Conservation (phyloP, 495 filamentous ascomycete species). For the Penicillium odoratum region DNA sequence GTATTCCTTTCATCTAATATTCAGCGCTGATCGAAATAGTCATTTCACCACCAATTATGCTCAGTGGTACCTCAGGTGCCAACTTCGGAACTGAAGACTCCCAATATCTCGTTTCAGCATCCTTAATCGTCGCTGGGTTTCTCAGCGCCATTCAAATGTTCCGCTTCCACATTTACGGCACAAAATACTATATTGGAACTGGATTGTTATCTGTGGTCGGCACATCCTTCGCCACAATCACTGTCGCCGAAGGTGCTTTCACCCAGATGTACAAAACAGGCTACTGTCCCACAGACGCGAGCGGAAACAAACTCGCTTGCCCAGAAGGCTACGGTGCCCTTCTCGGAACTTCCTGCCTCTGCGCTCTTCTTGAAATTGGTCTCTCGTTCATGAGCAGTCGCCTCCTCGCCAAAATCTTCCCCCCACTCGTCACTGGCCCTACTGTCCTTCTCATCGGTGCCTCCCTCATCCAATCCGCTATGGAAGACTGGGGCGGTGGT, state of each 20-base stretch:
- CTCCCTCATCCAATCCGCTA: conserved; percentile 70
- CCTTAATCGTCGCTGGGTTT: conserved; percentile 81
- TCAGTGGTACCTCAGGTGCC: conserved; percentile 63
- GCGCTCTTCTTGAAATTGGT: conserved; percentile 44
- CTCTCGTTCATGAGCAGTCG: conserved; percentile 58
- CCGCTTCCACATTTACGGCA: conserved; percentile 75
- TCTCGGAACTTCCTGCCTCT: conserved; percentile 68
- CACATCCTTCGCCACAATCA: conserved; percentile 79
- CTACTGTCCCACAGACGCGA: conserved; percentile 61
- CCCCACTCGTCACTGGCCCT: conserved; percentile 84
- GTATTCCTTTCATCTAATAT: not conserved
- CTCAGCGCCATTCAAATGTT: conserved; percentile 81
- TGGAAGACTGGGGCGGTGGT: conserved; percentile 85
- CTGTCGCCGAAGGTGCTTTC: conserved; percentile 76
- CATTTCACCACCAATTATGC: conserved; percentile 80
- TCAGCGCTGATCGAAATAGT: conserved; percentile 29
- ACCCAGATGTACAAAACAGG: conserved; percentile 85
- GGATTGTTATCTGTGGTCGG: conserved; percentile 88
- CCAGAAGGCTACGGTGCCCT: conserved; percentile 85
- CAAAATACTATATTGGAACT: conserved; percentile 84
- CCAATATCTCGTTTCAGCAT: conserved; percentile 87
- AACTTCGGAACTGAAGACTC: conserved; percentile 60
- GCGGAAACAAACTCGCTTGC: conserved; percentile 72
- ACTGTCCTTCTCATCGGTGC: conserved; percentile 80
- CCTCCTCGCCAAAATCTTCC: conserved; percentile 75